These are phyloP conservation scores for Lathyrus tuberosus DNA, from an alignment of 306 rosid species.

Conservation along the genomic window DNA sequence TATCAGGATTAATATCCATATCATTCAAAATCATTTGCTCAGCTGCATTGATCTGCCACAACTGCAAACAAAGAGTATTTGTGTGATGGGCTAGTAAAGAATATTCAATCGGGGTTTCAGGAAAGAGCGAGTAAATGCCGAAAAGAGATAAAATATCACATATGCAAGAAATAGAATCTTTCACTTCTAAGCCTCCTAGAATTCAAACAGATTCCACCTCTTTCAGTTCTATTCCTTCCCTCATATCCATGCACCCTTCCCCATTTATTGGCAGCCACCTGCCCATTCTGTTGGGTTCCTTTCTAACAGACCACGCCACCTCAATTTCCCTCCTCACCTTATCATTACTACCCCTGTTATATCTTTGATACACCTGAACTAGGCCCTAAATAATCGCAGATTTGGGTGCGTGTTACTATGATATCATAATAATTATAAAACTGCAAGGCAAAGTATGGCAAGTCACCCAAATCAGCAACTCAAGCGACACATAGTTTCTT, in stretches of 20 bases:
- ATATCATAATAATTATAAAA: conserved; percentile 7
- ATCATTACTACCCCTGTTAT: background rate
- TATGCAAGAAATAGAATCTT: conserved; percentile 6
- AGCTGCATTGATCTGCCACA: conserved; percentile 94
- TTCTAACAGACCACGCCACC: background rate
- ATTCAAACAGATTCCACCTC: background rate
- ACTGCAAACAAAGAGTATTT: conserved; percentile 54
- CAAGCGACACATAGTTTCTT: background rate
- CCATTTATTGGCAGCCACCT: background rate
- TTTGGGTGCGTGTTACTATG: background rate
- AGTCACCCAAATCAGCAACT: conserved; percentile 25
- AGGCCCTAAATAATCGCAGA: background rate
- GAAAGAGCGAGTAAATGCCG: background rate
- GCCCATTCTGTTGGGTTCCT: background rate
- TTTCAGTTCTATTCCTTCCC: background rate
- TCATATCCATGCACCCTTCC: background rate
- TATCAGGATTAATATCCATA: conserved; percentile 75
- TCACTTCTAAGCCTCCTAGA: conserved; percentile 1
- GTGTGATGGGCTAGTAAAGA: conserved; percentile 28
- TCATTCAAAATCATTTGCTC: conserved; percentile 91
- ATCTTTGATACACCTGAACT: background rate
- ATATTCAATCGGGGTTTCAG: background rate
- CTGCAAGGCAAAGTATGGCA: conserved; percentile 14
- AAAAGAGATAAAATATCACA: background rate
- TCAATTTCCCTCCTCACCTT: background rate